Base-by-base conservation (phyloP, 1,139 yeast genomes). In the Lodderomyces pseudojiufengensis region DNA sequence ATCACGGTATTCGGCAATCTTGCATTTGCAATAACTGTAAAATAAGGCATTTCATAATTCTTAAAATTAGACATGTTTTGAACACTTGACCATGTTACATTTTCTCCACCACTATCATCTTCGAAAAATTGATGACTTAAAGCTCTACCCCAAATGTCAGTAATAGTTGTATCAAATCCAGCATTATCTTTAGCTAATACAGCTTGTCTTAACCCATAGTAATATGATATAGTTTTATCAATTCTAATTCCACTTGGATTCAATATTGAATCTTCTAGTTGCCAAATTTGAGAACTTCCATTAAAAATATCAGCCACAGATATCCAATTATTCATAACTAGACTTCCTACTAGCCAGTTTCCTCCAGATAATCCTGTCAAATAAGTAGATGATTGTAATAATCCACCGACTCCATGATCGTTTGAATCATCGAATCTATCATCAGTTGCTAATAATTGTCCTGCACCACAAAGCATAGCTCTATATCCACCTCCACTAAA, bases 401-500 rank as follows among this genome's bases (percentile, higher is more conserved):
- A 44, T 0, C 74, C 74, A 0, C 73, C 73, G 27, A 69, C 52
- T 0, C 65, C 72, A 21, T 48, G 41, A 1, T 43, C 27, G 13
- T 42, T 51, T 25, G 69, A 48, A 16, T 49, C 56, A 26, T 47
- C 41, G 33, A 48, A 61, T 29, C 73, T 43, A 29, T 48, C 52
- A 43, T 69, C 75, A 9, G 66, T 49, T 1, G 63, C 70, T 27
- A 63, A 45, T 6, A 67, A 38, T 37, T 65, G 59, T 2, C 74
- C 75, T 0, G 73, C 74, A 5, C 73, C 73, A 26, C 50, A 46
- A 27, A 69, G 52, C 73, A 68, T 66, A 30, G 75, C 72, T 35
- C 75, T 51, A 44, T 65, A 68, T 1, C 74, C 73, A 26, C 75
- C 74, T 1, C 75, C 75, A 42, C 70, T 63, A 39, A 66, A 65